These are phyloP conservation scores for Diaporthe velutina DNA, from an alignment of 2,329 filamentous ascomycete genomes.

Conservation along the genomic window DNA sequence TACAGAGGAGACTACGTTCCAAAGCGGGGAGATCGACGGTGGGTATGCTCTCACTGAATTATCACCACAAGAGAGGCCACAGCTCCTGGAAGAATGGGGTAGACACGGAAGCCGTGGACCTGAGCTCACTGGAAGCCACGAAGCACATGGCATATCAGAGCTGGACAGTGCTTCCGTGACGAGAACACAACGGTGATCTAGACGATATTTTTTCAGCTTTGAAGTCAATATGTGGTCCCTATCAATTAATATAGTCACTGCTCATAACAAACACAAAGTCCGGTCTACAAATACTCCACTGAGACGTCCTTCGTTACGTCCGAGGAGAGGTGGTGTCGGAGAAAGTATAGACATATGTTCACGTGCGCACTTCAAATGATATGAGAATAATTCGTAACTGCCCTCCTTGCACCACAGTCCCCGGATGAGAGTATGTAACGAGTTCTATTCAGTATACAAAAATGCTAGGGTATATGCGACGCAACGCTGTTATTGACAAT, in stretches of 20 bases:
- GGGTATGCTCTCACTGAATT: background rate
- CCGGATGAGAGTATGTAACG: background rate
- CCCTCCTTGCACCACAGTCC: no score
- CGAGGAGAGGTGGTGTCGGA: no score
- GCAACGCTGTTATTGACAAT: constrained; percentile 16
- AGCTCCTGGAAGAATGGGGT: background rate
- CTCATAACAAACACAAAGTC: no score
- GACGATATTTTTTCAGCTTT: no score
- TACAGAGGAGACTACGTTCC: background rate
- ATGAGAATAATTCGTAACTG: no score
- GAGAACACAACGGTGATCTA: background rate
- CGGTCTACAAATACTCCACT: no score
- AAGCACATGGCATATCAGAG: background rate
- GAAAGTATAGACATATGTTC: no score
- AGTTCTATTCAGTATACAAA: background rate
- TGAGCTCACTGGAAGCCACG: background rate
- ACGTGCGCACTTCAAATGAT: no score
- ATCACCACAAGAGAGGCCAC: background rate
- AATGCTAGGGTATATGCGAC: constrained; percentile 32
- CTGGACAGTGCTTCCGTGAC: background rate
- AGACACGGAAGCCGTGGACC: background rate
- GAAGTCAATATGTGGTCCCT: no score
- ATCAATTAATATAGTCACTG: no score
- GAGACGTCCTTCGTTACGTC: no score
- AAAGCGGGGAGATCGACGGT: background rate